phyloP scores from a whole-genome alignment of 2,329 filamentous ascomycete genomes.

The Xylogone sp. region DNA sequence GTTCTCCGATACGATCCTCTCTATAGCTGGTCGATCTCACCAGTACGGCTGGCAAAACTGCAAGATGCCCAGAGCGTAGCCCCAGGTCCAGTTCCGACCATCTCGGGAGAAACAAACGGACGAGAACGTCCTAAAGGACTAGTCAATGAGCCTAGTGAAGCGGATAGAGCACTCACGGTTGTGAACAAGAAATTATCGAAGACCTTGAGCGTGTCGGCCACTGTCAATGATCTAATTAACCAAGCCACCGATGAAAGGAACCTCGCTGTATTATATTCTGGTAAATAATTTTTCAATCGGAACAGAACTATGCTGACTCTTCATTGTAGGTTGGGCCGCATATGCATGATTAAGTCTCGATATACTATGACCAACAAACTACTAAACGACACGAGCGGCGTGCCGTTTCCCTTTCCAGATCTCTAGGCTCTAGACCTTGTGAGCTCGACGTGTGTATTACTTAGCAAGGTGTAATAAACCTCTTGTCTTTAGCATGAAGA shows the following conservation, averaged over 20 bases:
- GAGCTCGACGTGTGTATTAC: no score
- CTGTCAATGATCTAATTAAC: constrained; percentile 95
- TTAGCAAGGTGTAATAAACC: no score
- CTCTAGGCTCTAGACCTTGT: no score
- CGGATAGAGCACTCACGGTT: constrained; percentile 84
- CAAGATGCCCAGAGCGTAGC: constrained; percentile 54
- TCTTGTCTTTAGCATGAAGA: no score
- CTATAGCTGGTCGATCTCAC: constrained; percentile 90
- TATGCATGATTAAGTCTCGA: constrained; percentile 32
- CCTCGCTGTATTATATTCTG: constrained; percentile 81
- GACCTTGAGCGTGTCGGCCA: constrained; percentile 88
- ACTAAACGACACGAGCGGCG: no score
- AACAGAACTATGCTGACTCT: constrained; percentile 6
- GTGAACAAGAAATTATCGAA: constrained; percentile 96
- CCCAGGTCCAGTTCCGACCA: constrained; percentile 20
- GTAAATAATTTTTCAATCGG: constrained; percentile 17
- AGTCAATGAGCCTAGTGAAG: constrained; percentile 66
- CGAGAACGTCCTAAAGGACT: constrained; percentile 34
- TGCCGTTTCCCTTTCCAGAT: no score
- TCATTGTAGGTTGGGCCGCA: constrained; percentile 43
- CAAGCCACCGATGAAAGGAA: constrained; percentile 92
- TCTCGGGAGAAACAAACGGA: constrained; percentile 23
- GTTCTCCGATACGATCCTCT: constrained; percentile 97
- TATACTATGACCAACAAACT: no score
- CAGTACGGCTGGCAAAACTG: constrained; percentile 59